Base-by-base conservation (phyloP, 139 green algal species). In the Tetradesmus obliquus region DNA sequence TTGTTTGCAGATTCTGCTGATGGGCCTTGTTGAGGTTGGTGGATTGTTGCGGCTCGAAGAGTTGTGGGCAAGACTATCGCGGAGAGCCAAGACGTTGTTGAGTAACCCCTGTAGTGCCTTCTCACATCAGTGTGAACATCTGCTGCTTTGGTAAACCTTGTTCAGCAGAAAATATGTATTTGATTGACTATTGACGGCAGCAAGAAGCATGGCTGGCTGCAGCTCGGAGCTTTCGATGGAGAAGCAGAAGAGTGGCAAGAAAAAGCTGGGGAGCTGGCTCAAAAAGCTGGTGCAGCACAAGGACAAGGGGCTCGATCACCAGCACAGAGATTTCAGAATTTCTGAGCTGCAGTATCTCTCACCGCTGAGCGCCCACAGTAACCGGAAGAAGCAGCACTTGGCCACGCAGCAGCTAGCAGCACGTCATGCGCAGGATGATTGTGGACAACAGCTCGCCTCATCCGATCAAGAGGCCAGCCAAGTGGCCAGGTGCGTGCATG, bases 41-140 rank as follows among this genome's bases (percentile, higher is more conserved):
- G 32, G 32, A 45, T 45, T 45, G 32, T 45, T 45, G 32, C 32
- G 32, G 32, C 32, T 45, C 32, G 32, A 45, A 45, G 2, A 24
- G 66, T 6, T 76, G 17, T 45, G 32, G 32, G 32, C 66, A 5
- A 76, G 66, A 3, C 66, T 76, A 19, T 76, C 17, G 66, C 66
- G 66, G n/a, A 2, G n/a, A 24, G 8, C 6, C n/a, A 19, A 76
- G 60, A n/a, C 66, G 66, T 76, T 76, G 66, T 76, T 76, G 66
- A 76, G 66, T 76, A 76, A 76, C 66, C 66, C 66, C 66, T 76
- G 66, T 76, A 76, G 66, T 76, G 66, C 66, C 66, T 76, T 17
- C 66, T 5, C n/a, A 3, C 5, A 4, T 24, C 10, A n/a, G 17
- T 17, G 66, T 76, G 3, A 24, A 76, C 3, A 17, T 24, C 66